phyloP scores from a whole-genome alignment of 2,329 filamentous ascomycete species.

The Aspergillus uvarum region DNA sequence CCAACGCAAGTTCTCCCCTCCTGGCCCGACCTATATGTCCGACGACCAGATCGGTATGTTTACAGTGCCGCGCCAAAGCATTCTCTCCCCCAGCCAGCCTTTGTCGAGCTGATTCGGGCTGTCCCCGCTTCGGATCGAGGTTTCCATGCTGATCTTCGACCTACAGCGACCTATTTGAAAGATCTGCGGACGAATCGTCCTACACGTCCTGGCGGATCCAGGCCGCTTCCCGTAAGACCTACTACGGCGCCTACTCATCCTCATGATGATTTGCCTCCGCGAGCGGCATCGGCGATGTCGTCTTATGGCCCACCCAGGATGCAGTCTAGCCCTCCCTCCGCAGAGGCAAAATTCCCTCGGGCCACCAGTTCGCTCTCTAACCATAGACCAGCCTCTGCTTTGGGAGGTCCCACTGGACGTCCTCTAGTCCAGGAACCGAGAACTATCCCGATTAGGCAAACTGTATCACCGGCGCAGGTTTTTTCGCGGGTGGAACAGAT shows the following conservation, averaged over 20 bases:
- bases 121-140: slow-evolving; percentile 17
- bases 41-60: slow-evolving; percentile 48
- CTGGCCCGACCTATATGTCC: slow-evolving; percentile 48
- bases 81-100: slow-evolving; percentile 18
- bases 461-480: slow-evolving; percentile 38
- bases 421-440: slow-evolving; percentile 42
- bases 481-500: slow-evolving; percentile 29
- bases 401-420: slow-evolving; percentile 33
- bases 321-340: slow-evolving; percentile 18
- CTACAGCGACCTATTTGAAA: slow-evolving; percentile 57
- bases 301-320: slow-evolving; percentile 29
- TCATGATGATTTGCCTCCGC: slow-evolving; percentile 36
- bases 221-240: slow-evolving; percentile 57
- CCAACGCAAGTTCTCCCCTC: slow-evolving; percentile 48
- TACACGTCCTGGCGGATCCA: slow-evolving; percentile 59
- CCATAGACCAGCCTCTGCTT: slow-evolving; percentile 36
- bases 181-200: slow-evolving; percentile 59
- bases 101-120: slow-evolving; percentile 8
- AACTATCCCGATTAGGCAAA: slow-evolving; percentile 33
- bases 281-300: slow-evolving; percentile 46
- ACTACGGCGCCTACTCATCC: slow-evolving; percentile 26
- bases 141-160: slow-evolving; percentile 11
- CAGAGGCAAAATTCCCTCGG: slow-evolving; percentile 32
- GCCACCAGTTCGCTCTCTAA: slow-evolving; percentile 42
- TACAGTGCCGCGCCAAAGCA: slow-evolving; percentile 20